Conservation (phyloP, 169 alveolate genomes). For the Plasmodium vivax region DNA sequence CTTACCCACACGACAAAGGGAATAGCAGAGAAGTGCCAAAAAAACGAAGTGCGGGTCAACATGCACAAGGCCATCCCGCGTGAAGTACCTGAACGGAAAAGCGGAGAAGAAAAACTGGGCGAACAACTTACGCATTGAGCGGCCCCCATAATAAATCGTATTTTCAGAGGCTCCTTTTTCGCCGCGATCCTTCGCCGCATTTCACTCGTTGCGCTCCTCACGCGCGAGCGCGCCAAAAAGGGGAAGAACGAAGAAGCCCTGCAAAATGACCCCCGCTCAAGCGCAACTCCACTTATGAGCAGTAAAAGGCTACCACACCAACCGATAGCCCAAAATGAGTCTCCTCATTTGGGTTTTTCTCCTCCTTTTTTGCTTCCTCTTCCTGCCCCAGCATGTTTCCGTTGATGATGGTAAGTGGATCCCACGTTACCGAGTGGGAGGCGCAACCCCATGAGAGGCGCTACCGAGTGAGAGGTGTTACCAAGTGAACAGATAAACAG, state of each 20-base stretch:
- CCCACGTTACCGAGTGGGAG: no score
- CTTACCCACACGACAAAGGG: neutral
- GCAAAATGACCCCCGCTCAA: neutral
- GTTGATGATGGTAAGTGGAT: conserved; percentile 10
- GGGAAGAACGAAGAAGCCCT: neutral
- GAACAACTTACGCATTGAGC: neutral
- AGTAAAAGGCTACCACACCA: neutral
- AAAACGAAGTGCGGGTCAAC: neutral
- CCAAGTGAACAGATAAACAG: no score
- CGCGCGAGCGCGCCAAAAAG: neutral
- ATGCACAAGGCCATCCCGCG: neutral
- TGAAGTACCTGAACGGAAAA: neutral
- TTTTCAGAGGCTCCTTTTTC: neutral
- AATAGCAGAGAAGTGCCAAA: neutral
- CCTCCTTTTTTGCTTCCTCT: neutral
- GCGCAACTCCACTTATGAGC: neutral
- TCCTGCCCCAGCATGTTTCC: neutral
- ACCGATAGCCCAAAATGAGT: neutral
- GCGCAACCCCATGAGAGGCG: no score
- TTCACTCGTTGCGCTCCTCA: neutral
- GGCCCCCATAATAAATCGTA: neutral
- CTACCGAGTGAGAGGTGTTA: no score
- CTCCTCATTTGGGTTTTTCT: neutral
- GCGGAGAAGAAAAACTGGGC: neutral
- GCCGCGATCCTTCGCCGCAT: neutral